Percentiles rank a stretch among this genome's conserved stretches.
These are phyloP conservation scores for Mycena epipterygia DNA, from an alignment of 768 basidiomycete species.

Conservation along the genomic window DNA sequence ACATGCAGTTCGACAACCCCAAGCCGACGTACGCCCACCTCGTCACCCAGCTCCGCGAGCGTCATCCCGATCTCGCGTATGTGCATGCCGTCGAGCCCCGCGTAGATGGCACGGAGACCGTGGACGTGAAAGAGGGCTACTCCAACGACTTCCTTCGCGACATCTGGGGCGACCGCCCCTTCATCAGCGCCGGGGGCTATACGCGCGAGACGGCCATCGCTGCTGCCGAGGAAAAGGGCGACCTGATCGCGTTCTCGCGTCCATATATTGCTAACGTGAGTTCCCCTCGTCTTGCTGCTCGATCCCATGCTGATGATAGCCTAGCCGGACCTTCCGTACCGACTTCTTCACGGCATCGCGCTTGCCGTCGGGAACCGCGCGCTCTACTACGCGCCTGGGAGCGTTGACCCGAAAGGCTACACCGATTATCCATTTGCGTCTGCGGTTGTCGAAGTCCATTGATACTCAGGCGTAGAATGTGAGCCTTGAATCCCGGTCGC, in stretches of 20 bases:
- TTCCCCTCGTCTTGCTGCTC: not conserved
- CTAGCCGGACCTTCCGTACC: too few species aligned
- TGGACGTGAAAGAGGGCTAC: too few species aligned
- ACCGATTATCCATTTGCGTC: too few species aligned
- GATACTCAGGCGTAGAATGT: too few species aligned
- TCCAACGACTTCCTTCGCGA: conserved; percentile 53
- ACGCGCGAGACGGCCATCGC: conserved; percentile 46
- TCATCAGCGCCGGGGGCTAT: conserved; percentile 50
- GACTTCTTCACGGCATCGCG: too few species aligned
- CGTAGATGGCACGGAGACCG: conserved; percentile 32
- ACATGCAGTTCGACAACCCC: conserved; percentile 58
- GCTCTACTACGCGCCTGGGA: too few species aligned
- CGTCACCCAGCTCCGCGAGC: conserved; percentile 53
- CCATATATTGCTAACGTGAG: conserved; percentile 54
- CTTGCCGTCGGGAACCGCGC: too few species aligned
- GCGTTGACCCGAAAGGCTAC: too few species aligned
- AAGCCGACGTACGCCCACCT: conserved; percentile 60
- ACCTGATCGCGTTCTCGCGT: too few species aligned
- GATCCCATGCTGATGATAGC: too few species aligned
- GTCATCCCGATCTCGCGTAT: conserved; percentile 63
- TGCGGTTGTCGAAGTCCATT: too few species aligned
- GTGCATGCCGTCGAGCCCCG: conserved; percentile 58
- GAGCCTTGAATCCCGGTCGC: too few species aligned
- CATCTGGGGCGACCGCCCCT: conserved; percentile 54
- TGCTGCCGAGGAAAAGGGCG: conserved; percentile 46